Evolutionary conservation across 805 yeast genomes (phyloP).

Genomic region (Candida insectalens): DNA sequence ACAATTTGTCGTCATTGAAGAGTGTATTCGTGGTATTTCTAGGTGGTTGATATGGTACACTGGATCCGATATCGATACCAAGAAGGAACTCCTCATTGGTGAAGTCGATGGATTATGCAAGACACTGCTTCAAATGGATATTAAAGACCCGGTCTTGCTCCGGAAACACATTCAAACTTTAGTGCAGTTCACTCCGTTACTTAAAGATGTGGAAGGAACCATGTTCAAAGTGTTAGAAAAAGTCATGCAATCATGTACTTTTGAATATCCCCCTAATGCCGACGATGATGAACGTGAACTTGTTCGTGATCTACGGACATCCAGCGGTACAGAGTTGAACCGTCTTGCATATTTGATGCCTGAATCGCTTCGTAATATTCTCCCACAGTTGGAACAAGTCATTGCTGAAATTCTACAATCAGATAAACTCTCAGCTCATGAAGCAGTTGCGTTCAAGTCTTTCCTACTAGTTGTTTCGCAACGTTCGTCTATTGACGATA

Average conservation of each 20-base stretch:
- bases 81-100: slow-evolving; percentile 41
- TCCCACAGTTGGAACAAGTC: slow-evolving; percentile 73
- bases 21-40: slow-evolving; percentile 83
- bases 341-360: slow-evolving; percentile 94
- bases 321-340: slow-evolving; percentile 91
- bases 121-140: slow-evolving; percentile 61
- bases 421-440: slow-evolving; percentile 76
- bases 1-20: slow-evolving; percentile 79
- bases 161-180: slow-evolving; percentile 84
- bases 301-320: slow-evolving; percentile 78
- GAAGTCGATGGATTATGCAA: slow-evolving; percentile 65
- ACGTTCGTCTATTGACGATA: slow-evolving; percentile 64
- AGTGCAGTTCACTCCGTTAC: slow-evolving; percentile 87
- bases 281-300: slow-evolving; percentile 66
- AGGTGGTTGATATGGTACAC: slow-evolving; percentile 94
- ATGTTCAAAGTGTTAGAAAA: slow-evolving; percentile 82
- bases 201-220: slow-evolving; percentile 64
- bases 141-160: slow-evolving; percentile 70
- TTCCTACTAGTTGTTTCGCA: slow-evolving; percentile 88
- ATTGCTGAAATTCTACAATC: slow-evolving; percentile 61
- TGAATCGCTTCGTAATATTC: slow-evolving; percentile 71
- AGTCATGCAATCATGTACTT: slow-evolving; percentile 74
- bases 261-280: slow-evolving; percentile 54
- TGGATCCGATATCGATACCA: slow-evolving; percentile 41
- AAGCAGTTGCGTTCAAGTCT: slow-evolving; percentile 87